These are phyloP conservation scores for Trichoderma asperellum DNA, from an alignment of 2,329 filamentous ascomycete genomes.

Conservation along the genomic window DNA sequence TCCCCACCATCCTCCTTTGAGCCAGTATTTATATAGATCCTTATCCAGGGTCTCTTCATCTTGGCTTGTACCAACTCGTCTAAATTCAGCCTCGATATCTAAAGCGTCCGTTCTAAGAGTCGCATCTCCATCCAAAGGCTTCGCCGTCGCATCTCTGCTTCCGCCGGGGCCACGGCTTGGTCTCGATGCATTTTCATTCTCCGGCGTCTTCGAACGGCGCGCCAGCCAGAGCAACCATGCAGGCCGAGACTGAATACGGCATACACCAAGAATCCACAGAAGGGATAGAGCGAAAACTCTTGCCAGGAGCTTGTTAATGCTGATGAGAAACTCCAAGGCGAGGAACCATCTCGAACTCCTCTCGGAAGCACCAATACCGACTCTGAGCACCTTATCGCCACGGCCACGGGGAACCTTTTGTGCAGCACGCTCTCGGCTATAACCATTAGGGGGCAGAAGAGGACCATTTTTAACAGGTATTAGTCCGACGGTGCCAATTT, in stretches of 20 bases:
- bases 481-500: constrained; percentile 57
- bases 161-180: background rate
- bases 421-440: constrained; percentile 70
- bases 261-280: constrained; percentile 61
- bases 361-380: constrained; percentile 79
- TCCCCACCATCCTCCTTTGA: constrained; percentile 82
- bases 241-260: constrained; percentile 45
- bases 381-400: constrained; percentile 52
- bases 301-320: constrained; percentile 60
- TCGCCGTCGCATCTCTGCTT: background rate
- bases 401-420: constrained; percentile 58
- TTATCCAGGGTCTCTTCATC: constrained; percentile 71
- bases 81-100: constrained; percentile 79
- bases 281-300: constrained; percentile 40
- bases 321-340: constrained; percentile 74
- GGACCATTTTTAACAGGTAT: constrained; percentile 57
- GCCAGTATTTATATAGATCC: constrained; percentile 84
- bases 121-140: background rate
- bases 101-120: constrained; percentile 40
- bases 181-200: background rate
- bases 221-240: constrained; percentile 62
- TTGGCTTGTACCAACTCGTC: constrained; percentile 54
- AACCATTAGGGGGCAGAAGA: constrained; percentile 57
- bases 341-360: constrained; percentile 78
- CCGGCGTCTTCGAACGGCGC: constrained; percentile 43